Percentiles rank a stretch among this genome's conserved stretches.
phyloP scores from a whole-genome alignment of 345 rosid species.

The Excoecaria cochinchinensis region DNA sequence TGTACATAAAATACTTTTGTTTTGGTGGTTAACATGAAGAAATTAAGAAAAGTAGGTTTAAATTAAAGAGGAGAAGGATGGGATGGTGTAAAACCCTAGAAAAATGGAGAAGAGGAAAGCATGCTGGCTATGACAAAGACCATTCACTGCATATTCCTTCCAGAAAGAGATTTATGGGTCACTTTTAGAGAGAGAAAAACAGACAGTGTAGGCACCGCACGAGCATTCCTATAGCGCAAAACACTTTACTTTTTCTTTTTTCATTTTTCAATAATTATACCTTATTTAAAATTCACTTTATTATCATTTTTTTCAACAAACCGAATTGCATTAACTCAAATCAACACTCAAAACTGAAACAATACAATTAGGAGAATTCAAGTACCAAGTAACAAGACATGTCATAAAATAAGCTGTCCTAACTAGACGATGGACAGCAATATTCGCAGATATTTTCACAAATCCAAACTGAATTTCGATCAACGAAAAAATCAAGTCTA shows the following conservation, averaged over 20 bases:
- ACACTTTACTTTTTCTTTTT: conserved; percentile 33
- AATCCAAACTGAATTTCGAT: too few species aligned
- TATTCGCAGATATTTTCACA: too few species aligned
- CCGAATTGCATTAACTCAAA: too few species aligned
- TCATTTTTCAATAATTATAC: background rate
- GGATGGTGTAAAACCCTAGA: conserved; percentile 44
- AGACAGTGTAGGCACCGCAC: conserved; percentile 21
- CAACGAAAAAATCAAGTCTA: too few species aligned
- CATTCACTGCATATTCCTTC: conserved; percentile 63
- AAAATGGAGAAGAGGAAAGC: conserved; percentile 42
- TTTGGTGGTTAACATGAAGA: background rate
- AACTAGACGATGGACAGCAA: too few species aligned
- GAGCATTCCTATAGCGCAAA: conserved; percentile 33
- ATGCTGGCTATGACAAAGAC: conserved; percentile 60
- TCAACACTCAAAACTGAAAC: too few species aligned
- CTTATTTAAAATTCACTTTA: too few species aligned
- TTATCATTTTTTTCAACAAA: too few species aligned
- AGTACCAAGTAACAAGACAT: too few species aligned
- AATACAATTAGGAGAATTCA: too few species aligned
- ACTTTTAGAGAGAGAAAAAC: background rate
- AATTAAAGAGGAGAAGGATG: conserved; percentile 1
- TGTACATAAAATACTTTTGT: background rate
- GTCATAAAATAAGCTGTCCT: too few species aligned
- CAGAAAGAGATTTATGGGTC: conserved; percentile 49
- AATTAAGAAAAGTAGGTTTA: background rate